Conservation (phyloP, 441 rosid species). For the Croton setiger region DNA sequence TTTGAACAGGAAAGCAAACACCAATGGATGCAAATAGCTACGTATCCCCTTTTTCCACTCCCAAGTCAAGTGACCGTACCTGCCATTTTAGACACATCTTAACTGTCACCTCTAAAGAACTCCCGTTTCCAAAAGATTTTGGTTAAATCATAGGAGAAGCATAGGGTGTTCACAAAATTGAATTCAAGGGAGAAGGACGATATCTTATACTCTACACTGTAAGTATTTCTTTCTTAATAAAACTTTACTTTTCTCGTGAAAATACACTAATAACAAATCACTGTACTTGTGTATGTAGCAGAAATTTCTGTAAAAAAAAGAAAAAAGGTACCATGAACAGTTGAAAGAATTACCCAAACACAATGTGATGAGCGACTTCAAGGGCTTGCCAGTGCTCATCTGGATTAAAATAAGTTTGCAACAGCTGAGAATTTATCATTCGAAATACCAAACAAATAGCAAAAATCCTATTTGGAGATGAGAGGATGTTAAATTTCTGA, state of each 20-base stretch:
- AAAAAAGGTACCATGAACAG: background rate
- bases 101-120: background rate
- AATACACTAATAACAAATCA: background rate
- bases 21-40: constrained; percentile 79
- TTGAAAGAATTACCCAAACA: constrained; percentile 56
- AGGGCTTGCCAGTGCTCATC: constrained; percentile 96
- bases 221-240: background rate
- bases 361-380: constrained; percentile 76
- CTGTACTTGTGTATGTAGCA: too few relatives aligned
- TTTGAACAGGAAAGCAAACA: constrained; percentile 61
- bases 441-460: constrained; percentile 51
- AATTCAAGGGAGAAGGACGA: background rate
- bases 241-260: background rate
- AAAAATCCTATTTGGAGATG: constrained; percentile 40
- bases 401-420: constrained; percentile 83
- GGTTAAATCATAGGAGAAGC: background rate
- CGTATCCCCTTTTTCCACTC: constrained; percentile 82
- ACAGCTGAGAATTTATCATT: constrained; percentile 54
- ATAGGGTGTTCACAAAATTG: background rate
- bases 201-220: background rate
- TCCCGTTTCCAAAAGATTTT: background rate
- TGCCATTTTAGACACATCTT: constrained; percentile 27
- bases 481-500: background rate
- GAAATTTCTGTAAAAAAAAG: background rate
- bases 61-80: constrained; percentile 91